Percentiles rank a stretch among this genome's conserved stretches.
phyloP scores from a whole-genome alignment of 2,329 filamentous ascomycete species.

The Epichloe aotearoae region DNA sequence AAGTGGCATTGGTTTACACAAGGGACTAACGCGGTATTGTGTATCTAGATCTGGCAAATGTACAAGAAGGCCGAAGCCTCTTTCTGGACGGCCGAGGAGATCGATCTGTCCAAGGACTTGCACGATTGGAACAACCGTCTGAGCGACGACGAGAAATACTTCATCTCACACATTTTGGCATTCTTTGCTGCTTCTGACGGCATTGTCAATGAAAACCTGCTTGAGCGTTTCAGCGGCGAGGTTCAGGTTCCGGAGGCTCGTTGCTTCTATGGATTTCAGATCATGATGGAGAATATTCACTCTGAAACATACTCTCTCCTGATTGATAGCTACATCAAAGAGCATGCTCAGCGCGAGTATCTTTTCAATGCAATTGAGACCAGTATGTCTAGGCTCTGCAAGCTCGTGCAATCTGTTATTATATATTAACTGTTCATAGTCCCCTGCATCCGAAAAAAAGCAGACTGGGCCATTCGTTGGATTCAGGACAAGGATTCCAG shows the following conservation, averaged over 20 bases:
- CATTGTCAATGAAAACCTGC: constrained; percentile 98
- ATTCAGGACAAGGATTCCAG: constrained; percentile 88
- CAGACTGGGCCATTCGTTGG: constrained; percentile 93
- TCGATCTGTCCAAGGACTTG: constrained; percentile 95
- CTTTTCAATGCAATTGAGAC: constrained; percentile 99
- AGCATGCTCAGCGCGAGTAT: constrained; percentile 83
- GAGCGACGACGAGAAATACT: constrained; percentile 94
- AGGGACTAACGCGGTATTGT: neutral
- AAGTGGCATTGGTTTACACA: constrained; percentile 31
- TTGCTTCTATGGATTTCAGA: constrained; percentile 99
- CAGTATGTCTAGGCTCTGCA: constrained; percentile 43
- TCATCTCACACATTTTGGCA: constrained; percentile 94
- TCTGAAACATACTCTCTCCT: constrained; percentile 98
- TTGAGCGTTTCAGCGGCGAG: constrained; percentile 94
- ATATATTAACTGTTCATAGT: constrained; percentile 34
- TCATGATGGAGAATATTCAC: constrained; percentile 99
- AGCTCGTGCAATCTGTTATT: constrained; percentile 3
- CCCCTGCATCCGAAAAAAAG: constrained; percentile 96
- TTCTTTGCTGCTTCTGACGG: constrained; percentile 99
- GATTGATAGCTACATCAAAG: constrained; percentile 99
- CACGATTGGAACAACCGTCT: constrained; percentile 99
- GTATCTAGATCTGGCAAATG: constrained; percentile 90
- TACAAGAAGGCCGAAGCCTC: constrained; percentile 99
- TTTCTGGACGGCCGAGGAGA: constrained; percentile 99
- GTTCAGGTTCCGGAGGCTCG: constrained; percentile 96